Evolutionary conservation across 1,139 yeast genomes (phyloP).

Genomic region (Williopsis jadinii): DNA sequence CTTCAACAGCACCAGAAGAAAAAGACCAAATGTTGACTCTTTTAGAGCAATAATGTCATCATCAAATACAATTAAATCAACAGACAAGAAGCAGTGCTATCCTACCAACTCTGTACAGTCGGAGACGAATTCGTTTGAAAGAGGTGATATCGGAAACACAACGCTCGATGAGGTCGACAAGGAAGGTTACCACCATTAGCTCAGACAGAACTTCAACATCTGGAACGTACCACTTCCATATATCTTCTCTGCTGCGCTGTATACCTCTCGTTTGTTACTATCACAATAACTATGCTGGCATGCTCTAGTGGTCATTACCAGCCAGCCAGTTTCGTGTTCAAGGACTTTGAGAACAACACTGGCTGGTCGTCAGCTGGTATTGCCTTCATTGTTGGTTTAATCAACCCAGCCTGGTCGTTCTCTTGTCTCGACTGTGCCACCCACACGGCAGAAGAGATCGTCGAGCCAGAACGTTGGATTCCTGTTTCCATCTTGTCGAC

Average conservation of each 20-base stretch:
- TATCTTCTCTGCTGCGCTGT: conserved; percentile 46
- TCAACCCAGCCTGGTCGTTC: conserved; percentile 66
- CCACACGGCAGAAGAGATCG: conserved; percentile 63
- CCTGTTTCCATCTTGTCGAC: conserved; percentile 64
- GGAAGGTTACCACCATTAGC: conserved; percentile 24
- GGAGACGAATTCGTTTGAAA: conserved; percentile 3
- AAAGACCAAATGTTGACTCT: too few relatives aligned
- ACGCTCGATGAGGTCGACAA: conserved; percentile 8
- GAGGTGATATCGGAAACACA: conserved; percentile 10
- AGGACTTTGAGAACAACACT: conserved; percentile 53
- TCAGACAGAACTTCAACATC: conserved; percentile 30
- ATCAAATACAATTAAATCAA: too few relatives aligned
- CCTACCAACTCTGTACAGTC: conserved; percentile 2
- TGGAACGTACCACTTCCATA: conserved; percentile 51
- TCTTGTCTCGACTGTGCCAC: conserved; percentile 66
- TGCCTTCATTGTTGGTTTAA: conserved; percentile 59
- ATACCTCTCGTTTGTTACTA: conserved; percentile 52
- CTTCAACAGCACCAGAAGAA: too few relatives aligned
- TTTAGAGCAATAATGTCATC: too few relatives aligned
- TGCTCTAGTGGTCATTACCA: conserved; percentile 51
- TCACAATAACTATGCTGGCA: conserved; percentile 50
- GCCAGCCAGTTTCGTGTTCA: conserved; percentile 53
- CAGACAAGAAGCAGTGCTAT: conserved; percentile 25
- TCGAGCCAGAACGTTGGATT: conserved; percentile 49
- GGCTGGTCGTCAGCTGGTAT: conserved; percentile 58